Evolutionary conservation across 345 rosid genomes (phyloP), one percentile per base, ranked within the genome.

Genomic region (Sisymbrium altissimum): DNA sequence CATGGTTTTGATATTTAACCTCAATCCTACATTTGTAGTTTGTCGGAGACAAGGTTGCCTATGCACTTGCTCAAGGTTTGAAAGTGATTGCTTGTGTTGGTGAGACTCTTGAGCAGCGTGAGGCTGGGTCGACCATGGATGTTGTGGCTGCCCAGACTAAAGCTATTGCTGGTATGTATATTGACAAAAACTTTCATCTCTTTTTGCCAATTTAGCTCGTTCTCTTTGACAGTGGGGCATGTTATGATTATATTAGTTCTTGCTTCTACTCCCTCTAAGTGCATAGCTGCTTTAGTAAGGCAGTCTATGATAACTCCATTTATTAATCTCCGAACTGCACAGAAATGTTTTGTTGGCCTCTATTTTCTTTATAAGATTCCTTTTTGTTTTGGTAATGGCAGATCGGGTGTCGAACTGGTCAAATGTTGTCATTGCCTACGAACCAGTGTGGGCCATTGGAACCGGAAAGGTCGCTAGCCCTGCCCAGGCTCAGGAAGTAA

Each of bases 401-500:
- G 97, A 73, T 30, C 72, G 70, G 1, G 75, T 91, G 58, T 71
- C 91, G 7, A 62, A 82, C 62, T 94, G 96, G 98, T 58, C 83
- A 5, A 65, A 88, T 77, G 86, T 94, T 68, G 97, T 91, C 55
- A 63, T 91, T 73, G 98, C 97, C 46, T 91, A 91, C 72, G 96
- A 91, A 63, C 96, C 97, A 30, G 97, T 94, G 58, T 94, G 97
- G 97, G 97, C 96, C 54, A 94, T 91, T 75, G 95, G 95, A 77
- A 91, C 96, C 18, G 97, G 95, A 70, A 91, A 91, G 86, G 98
- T 91, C 63, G 96, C 96, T 23, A 81, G 85, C 66, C 96, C 95
- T 68, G 88, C 87, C 59, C 97, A 94, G 75, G 98, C 97, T 66
- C 96, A 94, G 79, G 98, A 94, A 73, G 98, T 89, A 80, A 83